Evolutionary conservation across 257 asterid species (phyloP), one percentile per base, ranked within the genome.

Genomic region (Anisodus acutangulus): DNA sequence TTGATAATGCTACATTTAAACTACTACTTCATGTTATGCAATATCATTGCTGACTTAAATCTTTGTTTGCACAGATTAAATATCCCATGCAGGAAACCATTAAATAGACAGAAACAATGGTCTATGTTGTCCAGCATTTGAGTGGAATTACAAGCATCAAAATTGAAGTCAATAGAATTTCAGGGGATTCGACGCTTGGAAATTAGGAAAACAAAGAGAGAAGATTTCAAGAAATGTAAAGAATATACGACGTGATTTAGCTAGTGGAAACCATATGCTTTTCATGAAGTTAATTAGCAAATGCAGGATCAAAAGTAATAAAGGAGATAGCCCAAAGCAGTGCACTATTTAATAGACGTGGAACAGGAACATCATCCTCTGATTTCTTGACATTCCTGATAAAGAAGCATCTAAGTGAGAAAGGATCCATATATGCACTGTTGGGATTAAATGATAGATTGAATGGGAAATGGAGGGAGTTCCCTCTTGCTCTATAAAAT

Each of bases 331-430:
- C 98, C 99, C 98, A 95, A 78, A 95, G 97, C 66, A 91, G 94
- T 37, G 99, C 98, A 82, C 98, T 94, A 92, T 93, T 94, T 82
- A 95, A 4, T 74, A 93, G 94, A 78, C 96, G 99, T 43, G 99
- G 97, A 83, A 94, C 93, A 70, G 98, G 99, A 86, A 95, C 83
- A 81, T 95, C 98, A 17, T 95, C 93, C 79, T 94, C 97, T 10
- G 99, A 93, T 87, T 88, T 94, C 74, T 87, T 88, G 26, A 93
- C 87, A 92, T 88, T 93, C 97, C 98, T 95, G 95, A 55, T 72
- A 57, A 16, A 8, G 59, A 80, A n/a, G 17, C 60, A 12, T 55
- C 60, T 12, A 55, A 13, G 6, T 55, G 7, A 55, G n/a, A 55
- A 55, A 12, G 8, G 60, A 55, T 55, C 26, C 26, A 6, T 3